Evolutionary conservation across 2,329 filamentous ascomycete genomes (phyloP).

Genomic region (Monosporascus sp.): DNA sequence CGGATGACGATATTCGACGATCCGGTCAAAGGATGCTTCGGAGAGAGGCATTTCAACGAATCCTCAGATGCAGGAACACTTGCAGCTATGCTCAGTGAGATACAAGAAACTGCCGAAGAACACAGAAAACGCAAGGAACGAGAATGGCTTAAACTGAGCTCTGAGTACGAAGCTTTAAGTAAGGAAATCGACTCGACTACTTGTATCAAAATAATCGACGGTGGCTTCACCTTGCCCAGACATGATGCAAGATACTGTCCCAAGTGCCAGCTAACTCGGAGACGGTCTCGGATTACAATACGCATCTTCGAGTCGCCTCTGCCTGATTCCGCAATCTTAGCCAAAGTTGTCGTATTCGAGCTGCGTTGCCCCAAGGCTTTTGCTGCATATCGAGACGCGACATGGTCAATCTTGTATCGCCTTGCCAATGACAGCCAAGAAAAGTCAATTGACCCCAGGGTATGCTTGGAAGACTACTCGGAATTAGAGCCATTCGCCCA

Average conservation of each 20-base stretch:
- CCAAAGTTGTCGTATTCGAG: constrained; percentile 37
- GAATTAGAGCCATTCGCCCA: constrained; percentile 6
- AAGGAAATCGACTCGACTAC: constrained; percentile 22
- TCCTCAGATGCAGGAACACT: constrained; percentile 20
- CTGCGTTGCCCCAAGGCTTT: constrained; percentile 30
- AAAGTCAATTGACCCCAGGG: constrained; percentile 6
- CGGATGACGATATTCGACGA: constrained; percentile 43
- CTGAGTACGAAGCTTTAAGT: constrained; percentile 27
- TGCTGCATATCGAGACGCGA: constrained; percentile 34
- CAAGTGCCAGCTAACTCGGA: constrained; percentile 29
- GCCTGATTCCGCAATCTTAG: constrained; percentile 24
- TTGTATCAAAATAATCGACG: constrained; percentile 20
- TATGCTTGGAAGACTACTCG: constrained; percentile 14
- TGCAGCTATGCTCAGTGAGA: constrained; percentile 7
- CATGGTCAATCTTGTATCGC: constrained; percentile 31
- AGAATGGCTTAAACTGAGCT: constrained; percentile 28
- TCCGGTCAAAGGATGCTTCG: constrained; percentile 39
- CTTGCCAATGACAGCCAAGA: constrained; percentile 20
- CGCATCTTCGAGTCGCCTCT: constrained; percentile 35
- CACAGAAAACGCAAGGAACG: constrained; percentile 18
- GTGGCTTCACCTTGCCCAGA: constrained; percentile 9
- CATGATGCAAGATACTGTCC: constrained; percentile 25
- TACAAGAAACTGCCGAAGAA: constrained; percentile 17
- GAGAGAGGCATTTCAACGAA: constrained; percentile 39
- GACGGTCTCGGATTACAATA: constrained; percentile 29